A percentile compares a stretch with the other conserved stretches of the same genome.
These are phyloP conservation scores for Aureobasidium sp. DNA, from an alignment of 2,329 filamentous ascomycete genomes.

Conservation along the genomic window DNA sequence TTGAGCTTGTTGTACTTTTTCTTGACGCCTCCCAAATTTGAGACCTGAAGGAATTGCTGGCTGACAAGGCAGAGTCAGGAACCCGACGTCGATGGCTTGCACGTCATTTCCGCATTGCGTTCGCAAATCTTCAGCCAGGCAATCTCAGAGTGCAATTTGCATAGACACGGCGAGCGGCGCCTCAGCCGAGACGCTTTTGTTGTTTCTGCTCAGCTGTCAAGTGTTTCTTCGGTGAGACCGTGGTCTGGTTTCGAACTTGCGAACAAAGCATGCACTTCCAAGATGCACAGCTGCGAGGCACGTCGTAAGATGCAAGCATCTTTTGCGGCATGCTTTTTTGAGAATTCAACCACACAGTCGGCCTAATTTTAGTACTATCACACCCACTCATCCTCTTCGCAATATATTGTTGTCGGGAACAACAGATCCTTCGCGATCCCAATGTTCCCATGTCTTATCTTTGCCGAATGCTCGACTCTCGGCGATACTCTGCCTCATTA, in stretches of 20 bases:
- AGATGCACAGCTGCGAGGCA: too few species aligned
- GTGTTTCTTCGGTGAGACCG: constrained; percentile 8
- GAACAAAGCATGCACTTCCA: neutral
- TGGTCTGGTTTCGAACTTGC: neutral
- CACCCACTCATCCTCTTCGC: constrained; percentile 1
- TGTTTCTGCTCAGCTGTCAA: constrained; percentile 15
- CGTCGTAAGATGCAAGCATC: neutral
- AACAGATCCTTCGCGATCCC: neutral
- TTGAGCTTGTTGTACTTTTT: constrained; percentile 9
- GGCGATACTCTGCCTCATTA: neutral
- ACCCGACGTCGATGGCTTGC: constrained; percentile 6
- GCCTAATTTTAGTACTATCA: constrained; percentile 1
- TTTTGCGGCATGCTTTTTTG: neutral
- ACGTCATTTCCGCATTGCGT: constrained; percentile 12
- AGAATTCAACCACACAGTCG: neutral
- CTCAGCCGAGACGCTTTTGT: neutral
- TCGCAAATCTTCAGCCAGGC: constrained; percentile 6
- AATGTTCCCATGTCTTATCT: constrained; percentile 1
- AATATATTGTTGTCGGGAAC: constrained; percentile 8
- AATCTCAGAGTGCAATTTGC: constrained; percentile 8
- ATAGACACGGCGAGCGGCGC: neutral
- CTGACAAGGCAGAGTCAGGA: neutral
- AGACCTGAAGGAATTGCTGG: neutral
- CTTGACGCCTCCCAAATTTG: neutral
- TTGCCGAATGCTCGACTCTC: neutral